Percentiles rank a stretch among this genome's conserved stretches.
Evolutionary conservation across 1,284 basidiomycete species (phyloP).

Genomic region (Pseudozyma thailandica): DNA sequence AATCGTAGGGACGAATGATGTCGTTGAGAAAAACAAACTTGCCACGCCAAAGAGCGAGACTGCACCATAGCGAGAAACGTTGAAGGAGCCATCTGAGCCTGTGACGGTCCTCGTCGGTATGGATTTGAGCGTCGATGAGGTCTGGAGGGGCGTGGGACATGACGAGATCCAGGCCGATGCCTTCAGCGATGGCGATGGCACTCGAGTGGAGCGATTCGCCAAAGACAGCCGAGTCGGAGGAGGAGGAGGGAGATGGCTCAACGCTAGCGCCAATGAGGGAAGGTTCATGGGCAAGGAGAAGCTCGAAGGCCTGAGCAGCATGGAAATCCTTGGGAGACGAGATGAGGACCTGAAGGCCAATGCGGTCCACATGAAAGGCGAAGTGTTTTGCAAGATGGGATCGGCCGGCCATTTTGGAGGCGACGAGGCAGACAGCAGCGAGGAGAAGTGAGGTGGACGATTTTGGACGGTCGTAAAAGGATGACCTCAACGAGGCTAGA

Average conservation of each 20-base stretch:
- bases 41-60: constrained; percentile 25
- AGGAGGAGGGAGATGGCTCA: constrained; percentile 1
- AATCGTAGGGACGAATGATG: constrained; percentile 9
- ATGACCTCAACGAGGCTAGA: constrained; percentile 7
- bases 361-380: constrained; percentile 26
- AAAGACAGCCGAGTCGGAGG: constrained; percentile 15
- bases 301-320: constrained; percentile 31
- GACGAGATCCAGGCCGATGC: constrained; percentile 24
- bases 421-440: constrained; percentile 23
- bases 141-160: constrained; percentile 14
- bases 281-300: constrained; percentile 30
- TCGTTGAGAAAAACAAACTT: constrained; percentile 25
- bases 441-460: constrained; percentile 25
- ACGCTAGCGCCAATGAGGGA: constrained; percentile 30
- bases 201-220: constrained; percentile 25
- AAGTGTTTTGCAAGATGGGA: constrained; percentile 20
- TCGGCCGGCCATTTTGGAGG: constrained; percentile 23
- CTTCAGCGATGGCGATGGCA: constrained; percentile 22
- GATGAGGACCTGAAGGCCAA: constrained; percentile 31
- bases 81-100: constrained; percentile 5
- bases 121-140: neutral
- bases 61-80: constrained; percentile 34
- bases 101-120: neutral
- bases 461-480: constrained; percentile 2
- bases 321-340: constrained; percentile 23